Evolutionary conservation across 108 stramenopile genomes (phyloP).

Genomic region (Skeletonema tropicum): DNA sequence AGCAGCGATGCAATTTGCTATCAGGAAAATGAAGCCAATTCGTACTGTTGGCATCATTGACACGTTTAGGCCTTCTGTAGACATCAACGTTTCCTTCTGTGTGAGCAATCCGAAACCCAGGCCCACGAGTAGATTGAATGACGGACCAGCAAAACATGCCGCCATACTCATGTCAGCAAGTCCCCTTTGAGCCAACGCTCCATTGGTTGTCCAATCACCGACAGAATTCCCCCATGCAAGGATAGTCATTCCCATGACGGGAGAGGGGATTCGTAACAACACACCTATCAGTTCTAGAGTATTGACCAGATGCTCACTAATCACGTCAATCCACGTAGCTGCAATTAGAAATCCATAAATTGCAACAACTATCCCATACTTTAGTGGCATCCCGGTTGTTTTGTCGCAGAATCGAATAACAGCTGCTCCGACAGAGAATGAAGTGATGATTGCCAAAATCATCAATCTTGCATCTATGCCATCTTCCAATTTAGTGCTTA

Average conservation of each 20-base stretch:
- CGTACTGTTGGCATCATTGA: constrained; percentile 17
- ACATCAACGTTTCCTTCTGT: constrained; percentile 29
- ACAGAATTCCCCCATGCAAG: constrained; percentile 94
- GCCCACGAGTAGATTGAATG: constrained; percentile 92
- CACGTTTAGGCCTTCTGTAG: constrained; percentile 9
- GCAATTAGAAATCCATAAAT: constrained; percentile 83
- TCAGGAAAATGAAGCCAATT: constrained; percentile 21
- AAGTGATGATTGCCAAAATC: constrained; percentile 17
- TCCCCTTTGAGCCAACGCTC: constrained; percentile 91
- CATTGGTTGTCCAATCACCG: constrained; percentile 90
- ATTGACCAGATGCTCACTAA: constrained; percentile 85
- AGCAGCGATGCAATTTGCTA: constrained; percentile 12
- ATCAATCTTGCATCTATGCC: constrained; percentile 36
- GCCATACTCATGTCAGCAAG: constrained; percentile 81
- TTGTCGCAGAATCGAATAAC: constrained; percentile 64
- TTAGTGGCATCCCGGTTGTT: constrained; percentile 53
- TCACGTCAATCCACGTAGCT: constrained; percentile 91
- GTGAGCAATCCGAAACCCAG: constrained; percentile 64
- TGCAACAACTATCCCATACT: constrained; percentile 64
- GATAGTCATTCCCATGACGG: constrained; percentile 89
- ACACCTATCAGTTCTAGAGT: constrained; percentile 82
- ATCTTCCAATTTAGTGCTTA: constrained; percentile 47
- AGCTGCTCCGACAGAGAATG: constrained; percentile 25
- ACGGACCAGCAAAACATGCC: constrained; percentile 92
- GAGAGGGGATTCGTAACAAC: constrained; percentile 69